Evolutionary conservation across 768 basidiomycete species (phyloP).

Genomic region (Pleurotus pulmonarius): DNA sequence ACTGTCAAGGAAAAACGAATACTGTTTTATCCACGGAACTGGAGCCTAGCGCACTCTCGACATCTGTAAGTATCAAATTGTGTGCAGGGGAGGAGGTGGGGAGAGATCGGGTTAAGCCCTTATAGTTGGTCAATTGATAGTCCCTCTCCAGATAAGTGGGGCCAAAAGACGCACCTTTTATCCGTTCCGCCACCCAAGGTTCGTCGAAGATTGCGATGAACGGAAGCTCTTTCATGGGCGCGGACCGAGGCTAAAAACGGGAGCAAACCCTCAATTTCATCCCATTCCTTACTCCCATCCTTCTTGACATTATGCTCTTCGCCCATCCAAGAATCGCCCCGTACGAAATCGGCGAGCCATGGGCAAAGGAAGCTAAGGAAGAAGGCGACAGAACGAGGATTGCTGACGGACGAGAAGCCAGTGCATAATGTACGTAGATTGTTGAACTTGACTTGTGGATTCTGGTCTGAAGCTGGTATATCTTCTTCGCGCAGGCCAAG

Average conservation of each 20-base stretch:
- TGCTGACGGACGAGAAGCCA: not conserved
- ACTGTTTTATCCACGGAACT: too few relatives aligned
- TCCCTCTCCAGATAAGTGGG: too few relatives aligned
- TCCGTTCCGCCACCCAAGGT: too few relatives aligned
- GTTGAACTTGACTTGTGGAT: not conserved
- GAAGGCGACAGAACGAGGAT: not conserved
- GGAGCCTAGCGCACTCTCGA: too few relatives aligned
- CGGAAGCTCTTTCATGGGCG: not conserved
- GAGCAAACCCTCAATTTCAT: not conserved
- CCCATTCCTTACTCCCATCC: not conserved
- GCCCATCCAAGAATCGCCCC: not conserved
- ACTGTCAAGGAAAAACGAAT: too few relatives aligned
- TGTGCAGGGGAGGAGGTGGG: too few relatives aligned
- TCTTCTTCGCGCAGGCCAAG: not conserved
- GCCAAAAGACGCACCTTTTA: too few relatives aligned
- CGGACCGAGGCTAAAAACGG: not conserved
- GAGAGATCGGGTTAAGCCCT: too few relatives aligned
- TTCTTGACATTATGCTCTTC: not conserved
- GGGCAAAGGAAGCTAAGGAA: not conserved
- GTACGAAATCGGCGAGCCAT: not conserved
- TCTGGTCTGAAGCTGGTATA: not conserved
- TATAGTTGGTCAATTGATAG: too few relatives aligned
- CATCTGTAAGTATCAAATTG: too few relatives aligned
- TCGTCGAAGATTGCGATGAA: not conserved
- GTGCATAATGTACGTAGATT: not conserved